Evolutionary conservation across 2,329 filamentous ascomycete species (phyloP), one percentile per base, ranked within the genome.

Genomic region (Atkinsonella texensis): DNA sequence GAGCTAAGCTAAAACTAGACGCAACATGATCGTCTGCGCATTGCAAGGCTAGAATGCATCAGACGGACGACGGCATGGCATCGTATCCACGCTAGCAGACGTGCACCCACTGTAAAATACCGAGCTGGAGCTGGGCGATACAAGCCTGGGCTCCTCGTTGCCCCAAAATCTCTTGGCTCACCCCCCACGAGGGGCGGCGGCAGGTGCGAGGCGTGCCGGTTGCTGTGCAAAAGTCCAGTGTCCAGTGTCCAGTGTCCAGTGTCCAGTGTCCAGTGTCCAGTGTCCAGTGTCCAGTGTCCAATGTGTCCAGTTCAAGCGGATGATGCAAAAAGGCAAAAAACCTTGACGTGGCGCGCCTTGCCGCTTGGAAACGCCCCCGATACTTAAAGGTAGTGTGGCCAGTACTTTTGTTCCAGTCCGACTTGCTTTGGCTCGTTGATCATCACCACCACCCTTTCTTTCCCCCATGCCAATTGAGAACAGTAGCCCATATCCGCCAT

Each of bases 381-480:
- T 55, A 54, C 55, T 57, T 56, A 57, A 57, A 40, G 54, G 49
- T 13, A 52, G 47, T 41, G 42, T 40, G 46, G 52, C 54, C 54
- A 18, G 38, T 38, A 43, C 31, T 31, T 39, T 40, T 33, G 4
- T 20, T 41, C 35, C 42, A 18, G 35, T 42, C 18, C 35, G 33
- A n/a, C 20, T 35, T 28, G 48, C 20, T 18, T 31, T 31, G 18
- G 38, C 28, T 52, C 42, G 43, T 28, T 17, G 42, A 49, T 32
- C 18, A 46, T 41, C 41, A 6, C 13, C 43, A 44, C 13, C 23
- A 18, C 50, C 32, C 35, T 45, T 23, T 32, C 44, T 35, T 50
- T 38, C 28, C 5, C 28, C 28, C 5, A 4, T 18, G 45, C 45
- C 46, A 51, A 51, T 55, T 51, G 54, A 44, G 44, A 33, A 39